A percentile compares a stretch with the other conserved stretches of the same genome.
phyloP scores from a whole-genome alignment of 192 early-diverging fungal genomes.

The Rhizophagus clarus region DNA sequence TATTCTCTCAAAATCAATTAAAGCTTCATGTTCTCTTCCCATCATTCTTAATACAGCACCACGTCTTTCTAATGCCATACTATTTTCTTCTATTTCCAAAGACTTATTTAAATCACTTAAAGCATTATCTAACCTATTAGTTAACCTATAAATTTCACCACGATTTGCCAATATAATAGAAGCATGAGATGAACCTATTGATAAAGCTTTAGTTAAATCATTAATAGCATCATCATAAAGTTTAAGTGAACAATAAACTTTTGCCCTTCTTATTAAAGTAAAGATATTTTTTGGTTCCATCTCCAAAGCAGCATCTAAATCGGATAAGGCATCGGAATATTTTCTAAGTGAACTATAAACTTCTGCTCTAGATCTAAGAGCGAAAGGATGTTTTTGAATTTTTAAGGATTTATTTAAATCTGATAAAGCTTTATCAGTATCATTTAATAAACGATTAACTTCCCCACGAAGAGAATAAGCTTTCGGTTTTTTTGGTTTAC shows the following conservation, averaged over 20 bases:
- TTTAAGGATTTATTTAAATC: slow-evolving; percentile 18
- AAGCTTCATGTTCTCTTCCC: slow-evolving; percentile 2
- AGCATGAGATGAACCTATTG: background rate
- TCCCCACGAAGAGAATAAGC: slow-evolving; percentile 10
- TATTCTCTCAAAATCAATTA: slow-evolving; percentile 18
- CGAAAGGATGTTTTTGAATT: background rate
- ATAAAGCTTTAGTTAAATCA: slow-evolving; percentile 11
- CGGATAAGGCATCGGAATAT: slow-evolving; percentile 2
- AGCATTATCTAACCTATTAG: slow-evolving; percentile 10
- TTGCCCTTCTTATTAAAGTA: background rate
- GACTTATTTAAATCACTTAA: slow-evolving; percentile 14
- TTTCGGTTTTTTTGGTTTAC: slow-evolving; percentile 18
- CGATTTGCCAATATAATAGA: background rate
- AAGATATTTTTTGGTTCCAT: slow-evolving; percentile 19
- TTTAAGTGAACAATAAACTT: slow-evolving; percentile 2
- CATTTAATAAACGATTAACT: background rate
- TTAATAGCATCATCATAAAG: background rate
- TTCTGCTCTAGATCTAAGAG: slow-evolving; percentile 5
- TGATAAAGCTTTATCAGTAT: slow-evolving; percentile 8
- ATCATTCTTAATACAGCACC: background rate
- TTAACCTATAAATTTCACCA: slow-evolving; percentile 20
- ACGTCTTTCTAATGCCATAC: slow-evolving; percentile 5
- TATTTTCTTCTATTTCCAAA: background rate
- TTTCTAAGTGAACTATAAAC: background rate
- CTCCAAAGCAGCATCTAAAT: slow-evolving; percentile 21